A percentile compares a stretch with the other conserved stretches of the same genome.
Conservation (phyloP, 345 rosid species). For the Psidium guajava region DNA sequence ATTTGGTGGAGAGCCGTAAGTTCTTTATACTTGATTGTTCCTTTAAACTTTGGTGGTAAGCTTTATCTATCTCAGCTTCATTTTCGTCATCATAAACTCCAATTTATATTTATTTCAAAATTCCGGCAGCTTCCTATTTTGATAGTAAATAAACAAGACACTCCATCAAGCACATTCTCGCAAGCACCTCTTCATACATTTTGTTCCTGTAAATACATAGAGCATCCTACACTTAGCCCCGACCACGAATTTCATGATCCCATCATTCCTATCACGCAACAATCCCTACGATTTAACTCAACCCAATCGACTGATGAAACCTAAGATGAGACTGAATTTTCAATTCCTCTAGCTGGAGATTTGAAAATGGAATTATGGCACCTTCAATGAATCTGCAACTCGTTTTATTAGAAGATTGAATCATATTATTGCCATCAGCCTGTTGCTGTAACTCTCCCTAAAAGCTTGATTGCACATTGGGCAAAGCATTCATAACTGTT, state of each 20-base stretch:
- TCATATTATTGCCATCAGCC: neutral
- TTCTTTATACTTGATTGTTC: neutral
- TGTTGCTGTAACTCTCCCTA: no score
- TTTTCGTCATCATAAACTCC: neutral
- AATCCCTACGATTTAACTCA: neutral
- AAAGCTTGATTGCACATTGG: neutral
- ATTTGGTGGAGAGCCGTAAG: no score
- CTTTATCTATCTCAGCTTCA: neutral
- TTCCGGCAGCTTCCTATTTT: neutral
- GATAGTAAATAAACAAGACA: neutral
- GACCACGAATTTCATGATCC: neutral
- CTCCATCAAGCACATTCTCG: neutral
- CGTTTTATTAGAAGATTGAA: neutral
- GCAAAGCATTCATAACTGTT: neutral
- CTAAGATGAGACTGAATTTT: neutral
- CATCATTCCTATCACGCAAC: neutral
- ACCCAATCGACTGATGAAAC: neutral
- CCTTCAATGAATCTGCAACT: neutral
- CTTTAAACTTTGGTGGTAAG: neutral
- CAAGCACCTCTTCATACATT: neutral
- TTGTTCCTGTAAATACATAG: neutral
- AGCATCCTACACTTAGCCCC: neutral
- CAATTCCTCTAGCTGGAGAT: neutral
- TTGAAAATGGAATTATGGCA: neutral
- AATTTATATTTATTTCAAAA: neutral